Base-by-base conservation (phyloP, 495 filamentous ascomycete species). In the Parathielavia appendiculata region DNA sequence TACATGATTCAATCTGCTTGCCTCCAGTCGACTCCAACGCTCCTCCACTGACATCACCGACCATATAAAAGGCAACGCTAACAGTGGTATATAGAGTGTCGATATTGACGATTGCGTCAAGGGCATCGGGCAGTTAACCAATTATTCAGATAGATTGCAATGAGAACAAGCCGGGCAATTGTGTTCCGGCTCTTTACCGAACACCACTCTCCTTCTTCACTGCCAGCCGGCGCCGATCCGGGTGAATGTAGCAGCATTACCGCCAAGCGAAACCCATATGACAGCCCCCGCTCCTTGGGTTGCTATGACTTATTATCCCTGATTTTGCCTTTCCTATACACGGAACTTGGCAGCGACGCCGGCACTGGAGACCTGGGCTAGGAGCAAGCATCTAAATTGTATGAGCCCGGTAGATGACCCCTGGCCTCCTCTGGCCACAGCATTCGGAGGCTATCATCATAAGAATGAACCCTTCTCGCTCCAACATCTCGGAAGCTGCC, bases 401-500 rank as follows among this genome's bases (percentile, higher is more conserved):
- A 36, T 39, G 34, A 5, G 8, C 9, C 35, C 32, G 35, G 35
- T 52, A 52, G 49, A 26, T 40, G 20, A 6, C 19, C 34, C 1
- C 16, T 13, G 10, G 10, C 20, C 32, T 23, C 11, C 2, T 23
- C 22, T 4, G 14, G 5, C 22, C n/a, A 16, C 35, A 10, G 49
- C 35, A 22, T 39, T 11, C 16, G 0, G 17, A 16, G n/a, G 14
- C 4, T 0, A 12, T n/a, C 10, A 12, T 53, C 11, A 56, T 57
- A 51, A 57, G 45, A 44, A 23, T 14, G 46, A 39, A 13, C 34
- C 23, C 1, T 17, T 40, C 51, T 43, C 57, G 17, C 57, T n/a
- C 34, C 16, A 8, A 1, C 46, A 13, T 22, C 17, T 40, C 44
- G 57, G 57, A 59, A 49, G 40, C 49, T 54, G 49, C 57, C 57